Percentiles rank a stretch among this genome's conserved stretches.
Evolutionary conservation across 495 filamentous ascomycete genomes (phyloP).

Genomic region (Tuber umbilicatum): DNA sequence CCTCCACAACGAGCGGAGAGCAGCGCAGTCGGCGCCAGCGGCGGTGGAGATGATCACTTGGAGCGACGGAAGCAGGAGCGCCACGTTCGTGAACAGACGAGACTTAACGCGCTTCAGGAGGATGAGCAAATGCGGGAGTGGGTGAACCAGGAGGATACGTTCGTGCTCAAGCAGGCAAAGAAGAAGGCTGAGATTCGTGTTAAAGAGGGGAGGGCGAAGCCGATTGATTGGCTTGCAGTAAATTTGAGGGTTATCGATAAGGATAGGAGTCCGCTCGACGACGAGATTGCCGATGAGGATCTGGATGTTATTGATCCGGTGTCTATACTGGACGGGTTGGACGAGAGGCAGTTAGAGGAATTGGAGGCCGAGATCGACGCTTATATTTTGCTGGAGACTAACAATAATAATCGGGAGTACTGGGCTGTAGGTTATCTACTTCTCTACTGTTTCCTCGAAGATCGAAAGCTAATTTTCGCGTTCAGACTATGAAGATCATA

Average conservation of each 20-base stretch:
- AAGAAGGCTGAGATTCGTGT: slow-evolving; percentile 96
- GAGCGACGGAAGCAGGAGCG: slow-evolving; percentile 37
- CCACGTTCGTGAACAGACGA: slow-evolving; percentile 43
- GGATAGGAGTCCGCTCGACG: slow-evolving; percentile 68
- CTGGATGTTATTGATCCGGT: slow-evolving; percentile 77
- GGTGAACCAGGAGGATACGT: slow-evolving; percentile 89
- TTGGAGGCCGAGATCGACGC: slow-evolving; percentile 80
- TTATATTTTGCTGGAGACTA: slow-evolving; percentile 74
- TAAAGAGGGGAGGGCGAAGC: slow-evolving; percentile 83
- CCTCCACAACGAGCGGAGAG: slow-evolving; percentile 17
- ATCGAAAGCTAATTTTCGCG: slow-evolving; percentile 35
- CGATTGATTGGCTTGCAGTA: slow-evolving; percentile 93
- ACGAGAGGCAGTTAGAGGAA: slow-evolving; percentile 63
- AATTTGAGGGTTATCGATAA: slow-evolving; percentile 81
- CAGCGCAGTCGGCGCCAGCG: neutral
- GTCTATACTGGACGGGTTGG: slow-evolving; percentile 69
- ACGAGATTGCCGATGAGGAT: slow-evolving; percentile 71
- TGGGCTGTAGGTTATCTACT: slow-evolving; percentile 58
- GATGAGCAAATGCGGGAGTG: slow-evolving; percentile 76
- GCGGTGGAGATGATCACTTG: slow-evolving; percentile 23
- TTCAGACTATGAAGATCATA: slow-evolving; percentile 71
- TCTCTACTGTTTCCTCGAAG: neutral
- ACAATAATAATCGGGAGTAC: slow-evolving; percentile 69
- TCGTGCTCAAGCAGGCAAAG: slow-evolving; percentile 94
- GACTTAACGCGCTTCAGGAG: slow-evolving; percentile 57